Conservation (phyloP, 2,329 filamentous ascomycete species). For the Colletotrichum incanum region DNA sequence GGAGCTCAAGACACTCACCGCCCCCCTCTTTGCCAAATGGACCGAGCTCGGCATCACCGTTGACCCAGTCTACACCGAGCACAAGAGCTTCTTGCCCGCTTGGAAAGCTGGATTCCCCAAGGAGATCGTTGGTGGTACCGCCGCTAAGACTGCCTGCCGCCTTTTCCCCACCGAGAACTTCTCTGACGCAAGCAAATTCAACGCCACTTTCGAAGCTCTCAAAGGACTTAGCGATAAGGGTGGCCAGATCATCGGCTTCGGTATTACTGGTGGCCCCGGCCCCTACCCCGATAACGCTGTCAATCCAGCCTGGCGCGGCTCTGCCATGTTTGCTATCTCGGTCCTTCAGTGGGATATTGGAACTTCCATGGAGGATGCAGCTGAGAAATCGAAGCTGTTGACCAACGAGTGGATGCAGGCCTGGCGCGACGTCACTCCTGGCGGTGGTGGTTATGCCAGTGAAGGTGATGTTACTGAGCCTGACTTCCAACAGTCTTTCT, state of each 20-base stretch:
- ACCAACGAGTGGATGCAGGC: constrained; percentile 51
- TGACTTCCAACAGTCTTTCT: constrained; percentile 51
- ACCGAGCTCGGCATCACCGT: constrained; percentile 49
- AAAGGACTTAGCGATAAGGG: constrained; percentile 58
- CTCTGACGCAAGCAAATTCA: constrained; percentile 45
- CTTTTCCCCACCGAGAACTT: constrained; percentile 33
- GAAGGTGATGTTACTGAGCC: constrained; percentile 52
- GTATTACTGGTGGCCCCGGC: constrained; percentile 53
- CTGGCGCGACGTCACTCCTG: constrained; percentile 49
- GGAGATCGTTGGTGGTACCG: constrained; percentile 34
- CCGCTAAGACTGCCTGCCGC: constrained; percentile 32
- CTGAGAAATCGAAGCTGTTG: constrained; percentile 48
- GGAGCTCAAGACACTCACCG: constrained; percentile 54
- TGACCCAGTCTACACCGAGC: constrained; percentile 46
- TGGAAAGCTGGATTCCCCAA: constrained; percentile 47
- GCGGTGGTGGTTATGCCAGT: constrained; percentile 49
- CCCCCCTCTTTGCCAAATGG: constrained; percentile 53
- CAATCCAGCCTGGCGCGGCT: constrained; percentile 63
- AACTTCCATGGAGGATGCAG: constrained; percentile 20
- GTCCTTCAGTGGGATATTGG: constrained; percentile 28
- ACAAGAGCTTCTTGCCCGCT: constrained; percentile 48
- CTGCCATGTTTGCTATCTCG: constrained; percentile 54
- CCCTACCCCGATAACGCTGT: constrained; percentile 53
- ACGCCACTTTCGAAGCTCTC: constrained; percentile 54
- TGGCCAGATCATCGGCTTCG: constrained; percentile 58